Evolutionary conservation across 2,329 filamentous ascomycete species (phyloP).

Genomic region (Tolypocladium tropicale): DNA sequence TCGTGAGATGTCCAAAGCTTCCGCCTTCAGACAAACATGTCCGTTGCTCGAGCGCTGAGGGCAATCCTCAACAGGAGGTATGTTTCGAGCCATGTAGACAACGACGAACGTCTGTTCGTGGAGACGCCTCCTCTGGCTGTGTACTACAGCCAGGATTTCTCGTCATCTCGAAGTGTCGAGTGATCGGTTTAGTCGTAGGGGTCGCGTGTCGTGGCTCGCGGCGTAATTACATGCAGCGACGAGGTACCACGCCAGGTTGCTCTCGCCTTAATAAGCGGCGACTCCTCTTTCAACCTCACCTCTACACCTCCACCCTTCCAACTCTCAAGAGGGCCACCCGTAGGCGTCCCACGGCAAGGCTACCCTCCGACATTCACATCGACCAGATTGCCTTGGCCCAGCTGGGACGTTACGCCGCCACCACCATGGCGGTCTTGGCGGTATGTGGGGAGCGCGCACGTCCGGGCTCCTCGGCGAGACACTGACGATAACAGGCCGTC

Average conservation of each 20-base stretch:
- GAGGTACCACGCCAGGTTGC: neutral
- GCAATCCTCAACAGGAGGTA: too few relatives aligned
- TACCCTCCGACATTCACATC: neutral
- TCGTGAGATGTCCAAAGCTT: too few relatives aligned
- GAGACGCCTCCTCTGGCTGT: too few relatives aligned
- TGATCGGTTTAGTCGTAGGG: too few relatives aligned
- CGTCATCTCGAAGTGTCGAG: too few relatives aligned
- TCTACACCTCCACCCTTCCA: neutral
- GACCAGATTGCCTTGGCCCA: neutral
- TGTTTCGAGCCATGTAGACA: too few relatives aligned
- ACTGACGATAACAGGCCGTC: conserved; percentile 44
- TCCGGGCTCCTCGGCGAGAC: neutral
- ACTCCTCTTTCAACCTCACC: neutral
- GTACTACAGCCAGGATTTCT: too few relatives aligned
- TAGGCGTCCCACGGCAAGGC: neutral
- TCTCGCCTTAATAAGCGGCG: conserved; percentile 1
- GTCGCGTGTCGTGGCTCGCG: neutral
- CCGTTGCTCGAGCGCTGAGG: too few relatives aligned
- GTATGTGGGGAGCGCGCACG: neutral
- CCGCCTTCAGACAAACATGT: too few relatives aligned
- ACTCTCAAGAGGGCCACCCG: neutral
- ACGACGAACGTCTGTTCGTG: too few relatives aligned
- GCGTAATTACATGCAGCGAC: neutral
- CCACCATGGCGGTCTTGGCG: conserved; percentile 3
- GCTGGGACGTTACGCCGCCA: neutral